Percentiles rank a stretch among this genome's conserved stretches.
These are phyloP conservation scores for grape (Vitis vinifera) DNA, from an alignment of 164 flowering plant species.

Conservation along the genomic window DNA sequence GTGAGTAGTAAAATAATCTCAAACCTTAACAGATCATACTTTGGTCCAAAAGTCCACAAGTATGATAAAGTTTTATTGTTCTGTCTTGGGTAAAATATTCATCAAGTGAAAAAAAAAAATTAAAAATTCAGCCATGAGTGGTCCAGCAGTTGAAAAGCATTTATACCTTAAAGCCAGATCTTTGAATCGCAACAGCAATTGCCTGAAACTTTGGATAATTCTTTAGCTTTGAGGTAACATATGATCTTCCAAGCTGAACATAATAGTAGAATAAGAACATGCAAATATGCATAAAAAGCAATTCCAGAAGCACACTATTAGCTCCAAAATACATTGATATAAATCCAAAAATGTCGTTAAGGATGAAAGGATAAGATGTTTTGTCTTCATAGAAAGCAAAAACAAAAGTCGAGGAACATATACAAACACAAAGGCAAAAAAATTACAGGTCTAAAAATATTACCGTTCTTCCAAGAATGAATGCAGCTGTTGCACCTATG, in stretches of 20 bases:
- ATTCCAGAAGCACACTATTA: background rate
- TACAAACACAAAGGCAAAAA: background rate
- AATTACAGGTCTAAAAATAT: conserved; percentile 19
- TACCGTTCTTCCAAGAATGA: conserved; percentile 83
- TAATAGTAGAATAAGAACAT: background rate
- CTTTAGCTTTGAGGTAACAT: conserved; percentile 33
- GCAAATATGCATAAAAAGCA: background rate
- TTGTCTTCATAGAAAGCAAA: background rate
- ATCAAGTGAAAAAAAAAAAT: background rate
- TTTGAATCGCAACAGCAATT: conserved; percentile 29
- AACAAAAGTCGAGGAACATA: background rate
- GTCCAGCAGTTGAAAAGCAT: background rate
- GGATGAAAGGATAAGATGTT: background rate
- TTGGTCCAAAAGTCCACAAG: too few species aligned
- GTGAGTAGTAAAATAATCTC: too few species aligned
- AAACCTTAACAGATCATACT: too few species aligned
- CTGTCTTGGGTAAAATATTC: background rate
- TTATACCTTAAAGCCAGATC: conserved; percentile 35
- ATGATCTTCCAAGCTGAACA: conserved; percentile 36
- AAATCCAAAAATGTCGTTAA: background rate
- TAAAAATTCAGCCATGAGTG: background rate
- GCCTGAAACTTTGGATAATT: conserved; percentile 37
- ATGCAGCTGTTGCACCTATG: conserved; percentile 79
- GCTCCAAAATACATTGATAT: background rate
- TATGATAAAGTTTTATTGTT: too few species aligned